These are phyloP conservation scores for Boehmeria nivea DNA, from an alignment of 306 rosid genomes.

Conservation along the genomic window DNA sequence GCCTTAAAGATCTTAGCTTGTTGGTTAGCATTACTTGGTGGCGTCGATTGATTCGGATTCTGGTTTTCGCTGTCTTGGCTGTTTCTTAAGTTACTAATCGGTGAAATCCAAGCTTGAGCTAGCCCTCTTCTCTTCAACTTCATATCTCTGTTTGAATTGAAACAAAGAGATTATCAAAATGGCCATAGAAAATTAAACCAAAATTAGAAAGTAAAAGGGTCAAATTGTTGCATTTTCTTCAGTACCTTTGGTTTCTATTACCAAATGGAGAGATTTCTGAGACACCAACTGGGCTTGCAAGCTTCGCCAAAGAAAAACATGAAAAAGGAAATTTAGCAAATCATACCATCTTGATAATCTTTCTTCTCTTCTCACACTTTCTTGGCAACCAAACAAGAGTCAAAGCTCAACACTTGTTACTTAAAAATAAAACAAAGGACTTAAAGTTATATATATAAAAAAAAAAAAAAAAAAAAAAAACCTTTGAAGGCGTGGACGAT, in stretches of 20 bases:
- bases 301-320: slow-evolving; percentile 31
- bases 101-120: slow-evolving; percentile 35
- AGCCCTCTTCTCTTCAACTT: slow-evolving; percentile 69
- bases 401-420: no score
- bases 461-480: slow-evolving; percentile 26
- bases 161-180: background rate
- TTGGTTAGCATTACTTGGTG: slow-evolving; percentile 24
- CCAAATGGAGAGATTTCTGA: slow-evolving; percentile 45
- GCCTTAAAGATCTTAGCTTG: slow-evolving; percentile 42
- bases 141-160: slow-evolving; percentile 42
- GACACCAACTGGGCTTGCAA: slow-evolving; percentile 38
- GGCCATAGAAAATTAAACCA: background rate
- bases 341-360: no score
- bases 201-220: background rate
- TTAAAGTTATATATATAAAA: no score
- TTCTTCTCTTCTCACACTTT: no score
- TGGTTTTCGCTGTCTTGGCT: slow-evolving; percentile 62
- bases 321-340: no score
- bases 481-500: slow-evolving; percentile 45
- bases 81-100: slow-evolving; percentile 39
- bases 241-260: slow-evolving; percentile 65
- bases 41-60: slow-evolving; percentile 58
- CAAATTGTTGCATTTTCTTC: no score
- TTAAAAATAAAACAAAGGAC: no score
- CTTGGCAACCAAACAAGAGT: no score